Evolutionary conservation across 805 yeast species (phyloP).

Genomic region (Barnettozyma pratensis): DNA sequence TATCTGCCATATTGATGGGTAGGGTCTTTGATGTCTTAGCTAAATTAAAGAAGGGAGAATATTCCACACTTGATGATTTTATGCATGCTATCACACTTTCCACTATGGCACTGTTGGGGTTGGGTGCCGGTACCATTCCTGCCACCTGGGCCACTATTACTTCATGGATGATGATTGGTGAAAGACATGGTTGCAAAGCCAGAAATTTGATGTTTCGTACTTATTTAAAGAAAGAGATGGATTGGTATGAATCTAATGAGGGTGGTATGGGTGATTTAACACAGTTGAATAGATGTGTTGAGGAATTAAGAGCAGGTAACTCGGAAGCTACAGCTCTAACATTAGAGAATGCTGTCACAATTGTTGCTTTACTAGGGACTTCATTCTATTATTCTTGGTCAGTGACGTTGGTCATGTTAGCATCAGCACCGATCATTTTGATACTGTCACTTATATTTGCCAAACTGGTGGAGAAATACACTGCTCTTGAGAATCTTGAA

Average conservation of each 20-base stretch:
- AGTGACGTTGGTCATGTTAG: conserved; percentile 70
- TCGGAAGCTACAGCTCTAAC: conserved; percentile 62
- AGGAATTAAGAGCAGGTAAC: conserved; percentile 62
- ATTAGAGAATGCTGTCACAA: conserved; percentile 47
- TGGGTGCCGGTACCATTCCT: conserved; percentile 43
- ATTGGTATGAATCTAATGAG: conserved; percentile 59
- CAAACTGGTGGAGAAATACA: conserved; percentile 40
- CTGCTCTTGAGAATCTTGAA: conserved; percentile 50
- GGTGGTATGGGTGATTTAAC: conserved; percentile 59
- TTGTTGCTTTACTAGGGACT: conserved; percentile 50
- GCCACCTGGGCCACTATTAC: conserved; percentile 50
- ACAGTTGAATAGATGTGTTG: conserved; percentile 66
- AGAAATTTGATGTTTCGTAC: conserved; percentile 41
- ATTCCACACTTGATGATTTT: conserved; percentile 28
- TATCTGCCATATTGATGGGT: conserved; percentile 62
- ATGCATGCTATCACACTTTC: conserved; percentile 33
- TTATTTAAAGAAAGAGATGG: conserved; percentile 40
- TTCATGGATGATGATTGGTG: conserved; percentile 69
- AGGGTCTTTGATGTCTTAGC: conserved; percentile 47
- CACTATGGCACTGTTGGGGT: conserved; percentile 36
- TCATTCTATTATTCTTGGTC: conserved; percentile 83
- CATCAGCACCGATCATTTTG: conserved; percentile 65
- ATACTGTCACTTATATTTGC: conserved; percentile 46
- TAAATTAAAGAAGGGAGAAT: conserved; percentile 28
- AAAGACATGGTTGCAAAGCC: conserved; percentile 55